phyloP scores from a whole-genome alignment of 1,284 basidiomycete genomes.

The Apiotrichum brassicae region DNA sequence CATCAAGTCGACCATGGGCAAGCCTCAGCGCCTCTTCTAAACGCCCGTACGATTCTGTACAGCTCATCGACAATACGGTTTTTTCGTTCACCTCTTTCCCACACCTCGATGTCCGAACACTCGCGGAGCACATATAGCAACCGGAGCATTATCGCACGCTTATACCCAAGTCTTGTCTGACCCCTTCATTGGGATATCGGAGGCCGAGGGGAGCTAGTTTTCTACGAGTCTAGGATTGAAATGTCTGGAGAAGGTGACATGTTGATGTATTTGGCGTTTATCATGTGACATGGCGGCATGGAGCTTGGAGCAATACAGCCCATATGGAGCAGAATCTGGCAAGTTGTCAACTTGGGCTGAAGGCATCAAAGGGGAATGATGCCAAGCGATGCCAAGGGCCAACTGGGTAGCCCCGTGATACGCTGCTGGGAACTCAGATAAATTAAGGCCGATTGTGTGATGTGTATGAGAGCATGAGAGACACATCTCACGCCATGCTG shows the following conservation, averaged over 20 bases:
- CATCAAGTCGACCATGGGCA: conserved; percentile 99
- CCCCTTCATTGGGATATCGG: conserved; percentile 42
- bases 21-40: conserved; percentile 89
- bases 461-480: too few relatives aligned
- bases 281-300: too few relatives aligned
- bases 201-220: conserved; percentile 46
- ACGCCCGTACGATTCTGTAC: conserved; percentile 13
- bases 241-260: not conserved
- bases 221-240: conserved; percentile 1
- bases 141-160: conserved; percentile 48
- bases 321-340: too few relatives aligned
- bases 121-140: conserved; percentile 21
- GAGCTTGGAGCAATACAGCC: too few relatives aligned
- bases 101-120: not conserved
- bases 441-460: too few relatives aligned
- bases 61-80: not conserved
- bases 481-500: too few relatives aligned
- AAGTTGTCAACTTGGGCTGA: too few relatives aligned
- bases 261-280: conserved; percentile 4
- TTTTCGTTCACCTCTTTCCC: not conserved
- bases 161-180: conserved; percentile 48
- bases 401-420: too few relatives aligned
- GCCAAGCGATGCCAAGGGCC: too few relatives aligned
- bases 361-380: too few relatives aligned
- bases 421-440: too few relatives aligned